A percentile compares a stretch with the other conserved stretches of the same genome.
phyloP scores from a whole-genome alignment of 192 early-diverging fungal genomes.

The Coemansia erecta region DNA sequence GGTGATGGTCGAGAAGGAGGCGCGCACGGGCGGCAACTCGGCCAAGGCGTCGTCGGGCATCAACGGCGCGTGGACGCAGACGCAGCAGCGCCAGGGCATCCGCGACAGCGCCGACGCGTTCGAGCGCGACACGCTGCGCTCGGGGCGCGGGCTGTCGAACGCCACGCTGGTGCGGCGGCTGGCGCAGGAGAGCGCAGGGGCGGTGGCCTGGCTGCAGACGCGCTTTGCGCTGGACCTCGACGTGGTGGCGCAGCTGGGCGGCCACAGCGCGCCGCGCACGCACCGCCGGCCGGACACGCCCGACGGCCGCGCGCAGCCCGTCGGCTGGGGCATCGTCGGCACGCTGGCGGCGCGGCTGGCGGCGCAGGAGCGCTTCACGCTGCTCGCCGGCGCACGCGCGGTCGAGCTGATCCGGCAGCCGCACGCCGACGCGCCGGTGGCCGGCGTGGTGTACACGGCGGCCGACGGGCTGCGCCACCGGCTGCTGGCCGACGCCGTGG shows the following conservation, averaged over 20 bases:
- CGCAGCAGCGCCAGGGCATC: constrained; percentile 68
- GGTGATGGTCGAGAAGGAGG: constrained; percentile 38
- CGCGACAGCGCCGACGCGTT: constrained; percentile 84
- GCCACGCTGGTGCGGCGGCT: constrained; percentile 82
- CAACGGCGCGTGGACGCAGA: constrained; percentile 88
- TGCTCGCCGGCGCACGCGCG: constrained; percentile 84
- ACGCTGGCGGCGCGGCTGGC: constrained; percentile 81
- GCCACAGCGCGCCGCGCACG: constrained; percentile 91
- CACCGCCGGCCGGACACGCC: constrained; percentile 62
- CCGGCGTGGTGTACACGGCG: constrained; percentile 77
- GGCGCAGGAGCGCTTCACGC: constrained; percentile 68
- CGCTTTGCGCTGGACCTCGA: constrained; percentile 87
- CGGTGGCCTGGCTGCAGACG: constrained; percentile 92
- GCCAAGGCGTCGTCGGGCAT: constrained; percentile 98
- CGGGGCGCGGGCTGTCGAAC: constrained; percentile 78
- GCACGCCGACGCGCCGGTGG: constrained; percentile 55
- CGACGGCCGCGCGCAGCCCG: constrained; percentile 70
- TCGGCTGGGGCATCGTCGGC: constrained; percentile 95
- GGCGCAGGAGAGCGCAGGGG: constrained; percentile 78
- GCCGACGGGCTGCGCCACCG: constrained; percentile 58
- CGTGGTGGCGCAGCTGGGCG: constrained; percentile 84
- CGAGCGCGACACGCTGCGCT: constrained; percentile 81
- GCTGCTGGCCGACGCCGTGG: constrained; percentile 61
- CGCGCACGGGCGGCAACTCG: constrained; percentile 74
- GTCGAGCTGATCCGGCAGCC: constrained; percentile 64